Percentiles rank a stretch among this genome's conserved stretches.
Evolutionary conservation across 1,284 basidiomycete species (phyloP).

Genomic region (Puccinia coronata): DNA sequence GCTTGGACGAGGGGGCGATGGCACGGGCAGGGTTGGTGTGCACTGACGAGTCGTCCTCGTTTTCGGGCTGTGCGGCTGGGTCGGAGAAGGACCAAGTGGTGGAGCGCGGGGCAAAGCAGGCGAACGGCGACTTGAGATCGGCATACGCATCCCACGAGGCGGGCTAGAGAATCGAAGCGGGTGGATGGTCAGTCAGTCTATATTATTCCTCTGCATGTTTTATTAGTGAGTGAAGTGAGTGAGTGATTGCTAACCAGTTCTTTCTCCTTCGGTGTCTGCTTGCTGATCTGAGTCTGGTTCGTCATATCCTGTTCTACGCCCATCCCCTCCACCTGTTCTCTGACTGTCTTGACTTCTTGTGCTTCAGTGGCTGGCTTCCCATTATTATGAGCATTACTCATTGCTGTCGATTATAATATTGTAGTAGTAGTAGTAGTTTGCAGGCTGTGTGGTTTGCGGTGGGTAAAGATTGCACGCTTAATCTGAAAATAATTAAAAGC

Average conservation of each 20-base stretch:
- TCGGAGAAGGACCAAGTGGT: constrained; percentile 15
- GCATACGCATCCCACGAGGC: constrained; percentile 40
- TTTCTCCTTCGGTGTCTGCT: background rate
- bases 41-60: background rate
- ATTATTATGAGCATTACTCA: too few species aligned
- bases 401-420: too few species aligned
- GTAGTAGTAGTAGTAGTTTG: too few species aligned
- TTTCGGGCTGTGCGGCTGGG: background rate
- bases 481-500: too few species aligned
- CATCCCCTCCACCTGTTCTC: constrained; percentile 48
- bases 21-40: constrained; percentile 19
- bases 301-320: constrained; percentile 44
- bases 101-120: constrained; percentile 27
- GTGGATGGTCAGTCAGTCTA: background rate
- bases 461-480: too few species aligned
- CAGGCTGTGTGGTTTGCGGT: too few species aligned
- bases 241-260: background rate
- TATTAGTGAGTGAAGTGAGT: background rate
- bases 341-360: constrained; percentile 41
- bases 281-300: background rate
- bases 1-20: background rate
- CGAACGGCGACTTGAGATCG: constrained; percentile 36
- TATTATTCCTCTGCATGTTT: background rate
- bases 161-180: background rate
- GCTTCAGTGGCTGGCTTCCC: constrained; percentile 11